Evolutionary conservation across 805 yeast genomes (phyloP), one percentile per base, ranked within the genome.

Genomic region (Vanderwaltozyma yarrowii): DNA sequence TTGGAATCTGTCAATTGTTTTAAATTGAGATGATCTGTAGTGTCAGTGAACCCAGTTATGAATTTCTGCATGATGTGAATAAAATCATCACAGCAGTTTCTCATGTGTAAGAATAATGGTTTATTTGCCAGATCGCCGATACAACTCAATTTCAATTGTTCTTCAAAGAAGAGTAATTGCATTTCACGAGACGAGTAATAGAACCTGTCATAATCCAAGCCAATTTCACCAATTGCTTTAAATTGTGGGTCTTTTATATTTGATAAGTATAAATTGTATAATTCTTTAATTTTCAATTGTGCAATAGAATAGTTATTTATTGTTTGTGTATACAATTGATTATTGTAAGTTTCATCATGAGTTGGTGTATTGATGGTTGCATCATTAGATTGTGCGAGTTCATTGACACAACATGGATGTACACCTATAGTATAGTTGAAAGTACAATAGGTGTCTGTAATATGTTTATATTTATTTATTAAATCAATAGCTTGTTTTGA

Each of bases 161-260:
- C 66, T 44, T 68, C 70, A 53, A 92, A 92, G 61, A 75, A 82
- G 19, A 67, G 52, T 28, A 63, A 47, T 57, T 92, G 99, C 44
- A 74, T 72, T 6, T 73, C 78, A 40, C 67, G 74, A 2, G 82
- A 65, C 0, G 96, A 74, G 52, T 76, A 82, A 49, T 83, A 79
- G 36, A 92, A 63, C 42, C 99, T 65, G 59, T 92, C 99, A 56
- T 88, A 89, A 56, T 92, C 99, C 34, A 92, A 66, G 0, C 99
- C 99, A 36, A 92, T 76, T 61, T 92, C 99, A 12, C 99, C 99
- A 62, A 88, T 80, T 1, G 96, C 92, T 50, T 72, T 73, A 20
- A 92, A 80, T 3, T 63, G 49, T 12, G 54, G 46, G 8, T 63
- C 52, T 23, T 60, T 54, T 5, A 86, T 82, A 1, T 61, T 48